These are phyloP conservation scores for Apiospora sp. DNA, from an alignment of 2,329 filamentous ascomycete species.

Conservation along the genomic window DNA sequence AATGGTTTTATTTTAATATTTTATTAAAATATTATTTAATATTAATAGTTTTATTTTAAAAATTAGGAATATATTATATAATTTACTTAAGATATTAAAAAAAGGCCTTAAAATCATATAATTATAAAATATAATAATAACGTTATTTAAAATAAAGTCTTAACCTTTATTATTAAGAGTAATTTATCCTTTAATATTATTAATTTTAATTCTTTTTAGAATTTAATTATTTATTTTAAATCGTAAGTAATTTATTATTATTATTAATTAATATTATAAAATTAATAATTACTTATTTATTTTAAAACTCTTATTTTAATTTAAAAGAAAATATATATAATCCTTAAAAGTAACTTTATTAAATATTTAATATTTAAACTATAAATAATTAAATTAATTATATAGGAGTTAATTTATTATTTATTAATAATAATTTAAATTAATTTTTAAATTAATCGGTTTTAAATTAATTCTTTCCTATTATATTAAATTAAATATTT, in stretches of 20 bases:
- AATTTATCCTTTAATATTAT: background rate
- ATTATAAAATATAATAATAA: background rate
- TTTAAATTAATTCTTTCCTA: constrained; percentile 31
- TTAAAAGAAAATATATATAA: background rate
- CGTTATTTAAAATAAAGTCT: background rate
- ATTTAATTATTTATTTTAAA: background rate
- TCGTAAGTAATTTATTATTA: background rate
- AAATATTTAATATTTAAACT: background rate
- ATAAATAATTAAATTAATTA: constrained; percentile 31
- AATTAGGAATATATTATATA: background rate
- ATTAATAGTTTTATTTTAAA: too few species aligned
- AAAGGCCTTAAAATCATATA: background rate
- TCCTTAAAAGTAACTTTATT: background rate
- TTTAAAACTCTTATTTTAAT: background rate
- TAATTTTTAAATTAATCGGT: constrained; percentile 35
- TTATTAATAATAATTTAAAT: constrained; percentile 31
- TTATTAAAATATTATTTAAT: too few species aligned
- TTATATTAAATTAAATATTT: constrained; percentile 10
- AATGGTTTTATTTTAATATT: too few species aligned
- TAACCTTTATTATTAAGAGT: background rate
- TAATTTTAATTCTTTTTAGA: background rate
- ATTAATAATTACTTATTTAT: background rate
- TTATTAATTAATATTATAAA: background rate
- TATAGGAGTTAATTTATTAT: background rate
- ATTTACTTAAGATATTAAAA: background rate